Conservation (phyloP, 169 alveolate genomes). For the Besnoitia besnoiti region DNA sequence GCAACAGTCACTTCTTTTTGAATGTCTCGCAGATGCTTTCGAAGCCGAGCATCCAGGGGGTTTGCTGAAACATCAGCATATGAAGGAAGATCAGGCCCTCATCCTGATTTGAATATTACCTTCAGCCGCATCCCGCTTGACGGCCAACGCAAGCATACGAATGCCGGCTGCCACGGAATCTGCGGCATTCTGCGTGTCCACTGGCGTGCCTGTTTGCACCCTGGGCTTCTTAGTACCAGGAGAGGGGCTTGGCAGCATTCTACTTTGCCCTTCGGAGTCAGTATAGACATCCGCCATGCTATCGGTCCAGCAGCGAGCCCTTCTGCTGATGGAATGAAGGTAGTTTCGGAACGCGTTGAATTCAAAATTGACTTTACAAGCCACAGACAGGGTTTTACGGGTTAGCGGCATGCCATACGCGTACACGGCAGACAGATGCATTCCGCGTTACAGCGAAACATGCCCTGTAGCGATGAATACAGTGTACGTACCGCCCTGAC, state of each 20-base stretch:
- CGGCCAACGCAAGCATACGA: neutral
- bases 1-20: neutral
- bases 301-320: no score
- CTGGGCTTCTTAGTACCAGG: conserved; percentile 20
- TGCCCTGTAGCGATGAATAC: no score
- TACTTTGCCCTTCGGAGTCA: neutral
- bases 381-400: no score
- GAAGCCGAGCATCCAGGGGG: conserved; percentile 28
- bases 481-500: no score
- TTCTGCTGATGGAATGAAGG: no score
- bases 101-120: neutral
- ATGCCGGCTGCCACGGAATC: neutral
- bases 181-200: neutral
- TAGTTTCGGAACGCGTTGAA: no score
- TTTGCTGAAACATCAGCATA: neutral
- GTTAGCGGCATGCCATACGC: no score
- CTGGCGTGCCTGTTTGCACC: neutral
- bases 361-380: no score
- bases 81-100: neutral
- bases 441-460: no score
- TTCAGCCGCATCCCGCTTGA: neutral
- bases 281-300: neutral
- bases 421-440: no score
- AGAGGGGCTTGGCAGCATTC: neutral
- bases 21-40: neutral